These are phyloP conservation scores for Starmera caribaea DNA, from an alignment of 805 yeast species.

Conservation along the genomic window DNA sequence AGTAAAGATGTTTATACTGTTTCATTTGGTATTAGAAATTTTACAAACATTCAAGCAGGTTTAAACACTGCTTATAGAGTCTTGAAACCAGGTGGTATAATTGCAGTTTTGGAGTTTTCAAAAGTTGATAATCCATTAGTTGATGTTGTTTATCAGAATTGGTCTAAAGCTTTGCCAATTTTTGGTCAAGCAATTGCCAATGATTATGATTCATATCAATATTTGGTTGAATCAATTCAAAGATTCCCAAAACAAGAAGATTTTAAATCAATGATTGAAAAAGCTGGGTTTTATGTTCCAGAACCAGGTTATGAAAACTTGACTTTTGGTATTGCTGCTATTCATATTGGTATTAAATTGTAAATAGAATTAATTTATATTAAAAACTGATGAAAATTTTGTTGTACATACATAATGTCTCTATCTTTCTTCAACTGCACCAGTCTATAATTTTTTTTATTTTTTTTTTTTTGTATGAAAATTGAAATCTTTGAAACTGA, in stretches of 20 bases:
- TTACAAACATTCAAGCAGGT: constrained; percentile 91
- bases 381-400: not conserved
- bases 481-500: too few species aligned
- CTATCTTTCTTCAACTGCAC: too few species aligned
- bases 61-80: constrained; percentile 92
- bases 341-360: constrained; percentile 89
- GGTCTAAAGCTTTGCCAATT: constrained; percentile 81
- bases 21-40: constrained; percentile 95
- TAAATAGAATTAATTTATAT: constrained; percentile 21
- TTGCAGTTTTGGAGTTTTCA: constrained; percentile 92
- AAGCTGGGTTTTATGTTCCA: constrained; percentile 90
- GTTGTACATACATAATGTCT: too few species aligned
- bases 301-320: constrained; percentile 89
- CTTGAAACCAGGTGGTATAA: constrained; percentile 94
- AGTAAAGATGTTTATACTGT: constrained; percentile 94
- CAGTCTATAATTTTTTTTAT: too few species aligned
- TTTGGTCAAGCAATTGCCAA: constrained; percentile 95
- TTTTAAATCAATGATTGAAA: constrained; percentile 83
- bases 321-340: constrained; percentile 92
- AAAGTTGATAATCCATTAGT: constrained; percentile 76
- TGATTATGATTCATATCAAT: constrained; percentile 93
- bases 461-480: too few species aligned
- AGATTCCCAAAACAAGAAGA: constrained; percentile 88
- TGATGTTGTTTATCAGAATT: constrained; percentile 72
- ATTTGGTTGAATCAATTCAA: constrained; percentile 88